Evolutionary conservation across 2,329 filamentous ascomycete species (phyloP), one percentile per base, ranked within the genome.

Genomic region (Diaporthe ampelina): DNA sequence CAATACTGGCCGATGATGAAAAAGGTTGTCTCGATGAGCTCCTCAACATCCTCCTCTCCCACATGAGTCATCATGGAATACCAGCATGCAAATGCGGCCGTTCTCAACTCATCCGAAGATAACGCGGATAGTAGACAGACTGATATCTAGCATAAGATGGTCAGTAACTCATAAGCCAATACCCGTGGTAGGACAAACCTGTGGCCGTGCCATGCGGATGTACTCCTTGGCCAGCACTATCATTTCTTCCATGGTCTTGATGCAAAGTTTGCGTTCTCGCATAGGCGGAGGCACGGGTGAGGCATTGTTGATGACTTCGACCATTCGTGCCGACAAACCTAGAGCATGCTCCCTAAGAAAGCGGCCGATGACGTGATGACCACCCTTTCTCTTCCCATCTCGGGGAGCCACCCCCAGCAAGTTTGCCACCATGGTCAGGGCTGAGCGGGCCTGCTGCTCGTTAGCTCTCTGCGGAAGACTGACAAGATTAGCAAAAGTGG

Each of bases 51-150:
- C 32, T 95, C 93, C 73, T 92, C 91, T 13, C 93, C 92, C 63
- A 98, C 88, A 69, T 92, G 90, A 37, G 85, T 89, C 24, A 98
- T 88, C 84, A 99, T 92, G 11, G 92, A 89, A 35, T 91, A 89
- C 97, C 97, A 99, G 65, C 95, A 94, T 5, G 89, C 90, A 79
- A 98, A 95, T 2, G 95, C 94, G 40, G 91, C 87, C 75, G 94
- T 89, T 76, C 94, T 91, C n/a, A 99, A 87, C 61, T 93, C 89
- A 58, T 92, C 88, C 68, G 94, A 90, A 21, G 93, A 89, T 75
- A 98, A 89, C 0, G 95, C 95, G 29, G 95, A 95, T 76, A 97
- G 91, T 17, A 99, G 86, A 80, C 94, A 98, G n/a, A 96, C 95
- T 77, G 95, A 95, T 73, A 98, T 96, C 92, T 96, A 79, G 26